phyloP scores from a whole-genome alignment of 345 rosid species.

The Ceriops decandra region DNA sequence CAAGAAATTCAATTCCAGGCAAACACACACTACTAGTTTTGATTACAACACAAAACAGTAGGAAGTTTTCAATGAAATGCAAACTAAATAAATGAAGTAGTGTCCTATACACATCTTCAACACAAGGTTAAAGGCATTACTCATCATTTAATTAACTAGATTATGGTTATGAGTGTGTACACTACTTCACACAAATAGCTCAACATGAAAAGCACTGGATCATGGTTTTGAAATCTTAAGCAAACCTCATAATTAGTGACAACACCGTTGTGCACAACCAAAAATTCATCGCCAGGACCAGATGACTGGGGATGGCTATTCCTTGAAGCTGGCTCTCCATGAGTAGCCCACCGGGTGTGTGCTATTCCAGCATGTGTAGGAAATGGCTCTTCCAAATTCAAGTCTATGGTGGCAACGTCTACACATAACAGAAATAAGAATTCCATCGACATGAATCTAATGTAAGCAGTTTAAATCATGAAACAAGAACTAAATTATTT shows the following conservation, averaged over 20 bases:
- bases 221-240: conserved; percentile 6
- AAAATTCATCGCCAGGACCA: conserved; percentile 74
- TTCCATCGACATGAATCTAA: background rate
- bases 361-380: conserved; percentile 89
- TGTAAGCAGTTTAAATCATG: background rate
- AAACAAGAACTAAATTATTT: too few relatives aligned
- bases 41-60: too few relatives aligned
- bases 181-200: too few relatives aligned
- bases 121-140: too few relatives aligned
- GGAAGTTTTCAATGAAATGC: too few relatives aligned
- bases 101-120: too few relatives aligned
- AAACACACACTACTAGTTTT: too few relatives aligned
- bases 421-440: conserved; percentile 13
- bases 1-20: too few relatives aligned
- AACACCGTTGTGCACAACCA: conserved; percentile 95
- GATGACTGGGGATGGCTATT: conserved; percentile 92
- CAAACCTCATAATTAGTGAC: conserved; percentile 81
- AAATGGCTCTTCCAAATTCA: conserved; percentile 70
- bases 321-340: conserved; percentile 91
- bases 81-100: too few relatives aligned
- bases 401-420: conserved; percentile 61
- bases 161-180: too few relatives aligned
- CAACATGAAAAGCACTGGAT: too few relatives aligned
- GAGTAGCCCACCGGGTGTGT: conserved; percentile 97
- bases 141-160: too few relatives aligned